These are phyloP conservation scores for Serendipita sp. DNA, from an alignment of 768 basidiomycete genomes.

Conservation along the genomic window DNA sequence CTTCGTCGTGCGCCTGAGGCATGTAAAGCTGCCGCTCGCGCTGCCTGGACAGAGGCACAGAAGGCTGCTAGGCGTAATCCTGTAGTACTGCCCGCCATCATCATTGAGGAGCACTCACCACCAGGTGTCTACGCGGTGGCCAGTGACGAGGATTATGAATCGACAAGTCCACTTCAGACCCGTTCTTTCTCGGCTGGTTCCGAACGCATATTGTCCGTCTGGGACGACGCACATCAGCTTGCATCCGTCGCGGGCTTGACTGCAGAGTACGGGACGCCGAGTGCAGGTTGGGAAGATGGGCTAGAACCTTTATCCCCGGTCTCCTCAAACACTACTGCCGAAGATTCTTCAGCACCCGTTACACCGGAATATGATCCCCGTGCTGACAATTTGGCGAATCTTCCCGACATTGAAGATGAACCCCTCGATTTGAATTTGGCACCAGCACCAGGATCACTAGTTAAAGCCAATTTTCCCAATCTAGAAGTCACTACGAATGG, in stretches of 20 bases:
- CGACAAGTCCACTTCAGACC: background rate
- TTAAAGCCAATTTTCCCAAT: background rate
- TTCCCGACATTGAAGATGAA: background rate
- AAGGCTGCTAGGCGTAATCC: background rate
- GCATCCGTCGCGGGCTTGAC: background rate
- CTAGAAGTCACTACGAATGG: background rate
- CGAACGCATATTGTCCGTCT: background rate
- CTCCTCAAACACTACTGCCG: background rate
- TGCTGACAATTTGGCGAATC: background rate
- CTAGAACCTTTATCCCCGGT: background rate
- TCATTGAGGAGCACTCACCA: background rate
- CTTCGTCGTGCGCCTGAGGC: constrained; percentile 14
- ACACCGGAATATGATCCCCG: background rate
- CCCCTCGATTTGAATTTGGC: background rate
- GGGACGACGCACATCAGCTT: background rate
- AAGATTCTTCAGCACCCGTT: background rate
- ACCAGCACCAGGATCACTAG: background rate
- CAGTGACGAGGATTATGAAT: background rate
- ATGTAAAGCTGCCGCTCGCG: constrained; percentile 1
- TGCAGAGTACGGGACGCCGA: background rate
- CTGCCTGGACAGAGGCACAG: background rate
- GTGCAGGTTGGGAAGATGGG: background rate
- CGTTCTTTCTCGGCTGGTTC: constrained; percentile 1
- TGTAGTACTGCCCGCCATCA: background rate
- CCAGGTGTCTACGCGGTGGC: background rate